Evolutionary conservation across 108 stramenopile species (phyloP).

Genomic region (Cyclotella sp.): DNA sequence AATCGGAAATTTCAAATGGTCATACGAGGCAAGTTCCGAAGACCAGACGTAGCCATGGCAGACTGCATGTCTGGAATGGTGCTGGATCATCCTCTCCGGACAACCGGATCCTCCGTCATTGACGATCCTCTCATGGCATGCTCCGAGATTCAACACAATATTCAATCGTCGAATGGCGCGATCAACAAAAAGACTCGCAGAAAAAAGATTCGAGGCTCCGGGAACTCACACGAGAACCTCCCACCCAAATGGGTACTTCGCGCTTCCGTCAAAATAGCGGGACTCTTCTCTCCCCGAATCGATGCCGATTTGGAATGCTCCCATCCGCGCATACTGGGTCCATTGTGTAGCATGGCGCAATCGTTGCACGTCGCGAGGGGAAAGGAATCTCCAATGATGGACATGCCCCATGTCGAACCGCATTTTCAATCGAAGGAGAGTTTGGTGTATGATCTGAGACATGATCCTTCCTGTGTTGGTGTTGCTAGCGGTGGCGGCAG

Average conservation of each 20-base stretch:
- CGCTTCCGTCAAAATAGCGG: slow-evolving; percentile 72
- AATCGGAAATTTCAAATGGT: slow-evolving; percentile 52
- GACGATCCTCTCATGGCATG: slow-evolving; percentile 4
- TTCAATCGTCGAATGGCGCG: neutral
- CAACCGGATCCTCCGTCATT: slow-evolving; percentile 17
- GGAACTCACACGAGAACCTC: slow-evolving; percentile 43
- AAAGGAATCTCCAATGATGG: slow-evolving; percentile 12
- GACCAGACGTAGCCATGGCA: slow-evolving; percentile 57
- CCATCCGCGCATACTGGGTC: slow-evolving; percentile 65
- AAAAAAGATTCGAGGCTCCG: neutral
- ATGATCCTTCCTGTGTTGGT: neutral
- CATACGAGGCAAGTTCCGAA: slow-evolving; percentile 39
- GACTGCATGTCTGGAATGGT: slow-evolving; percentile 75
- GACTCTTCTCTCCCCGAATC: slow-evolving; percentile 81
- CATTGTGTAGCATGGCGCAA: slow-evolving; percentile 84
- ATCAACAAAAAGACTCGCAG: neutral
- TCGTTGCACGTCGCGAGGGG: slow-evolving; percentile 51
- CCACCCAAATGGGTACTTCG: slow-evolving; percentile 83
- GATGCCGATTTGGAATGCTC: slow-evolving; percentile 71
- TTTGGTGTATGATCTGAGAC: slow-evolving; percentile 21
- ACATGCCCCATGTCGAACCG: slow-evolving; percentile 33
- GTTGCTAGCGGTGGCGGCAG: neutral
- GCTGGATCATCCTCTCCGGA: slow-evolving; percentile 48
- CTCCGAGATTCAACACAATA: neutral
- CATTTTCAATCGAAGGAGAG: slow-evolving; percentile 22